Base-by-base conservation (phyloP, 2,329 filamentous ascomycete genomes). In the Ploettnerulaceae sp. region DNA sequence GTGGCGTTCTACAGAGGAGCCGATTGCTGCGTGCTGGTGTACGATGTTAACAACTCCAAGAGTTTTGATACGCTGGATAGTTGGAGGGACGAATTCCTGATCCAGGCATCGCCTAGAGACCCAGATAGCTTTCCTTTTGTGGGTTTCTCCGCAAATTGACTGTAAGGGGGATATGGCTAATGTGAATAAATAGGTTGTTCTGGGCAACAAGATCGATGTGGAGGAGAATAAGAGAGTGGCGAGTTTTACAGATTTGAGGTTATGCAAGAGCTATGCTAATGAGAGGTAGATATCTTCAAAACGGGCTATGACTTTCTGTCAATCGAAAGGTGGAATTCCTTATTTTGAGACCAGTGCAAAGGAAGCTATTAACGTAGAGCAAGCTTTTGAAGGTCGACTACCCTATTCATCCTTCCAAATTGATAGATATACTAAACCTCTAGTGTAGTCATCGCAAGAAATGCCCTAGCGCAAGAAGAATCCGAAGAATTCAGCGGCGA, bases 291-390 rank as follows among this genome's bases (percentile, higher is more conserved):
- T 98, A 61, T 95, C 89, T 22, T 90, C 85, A 62, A 97, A 97
- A 78, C 81, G 93, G 54, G 93, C 93, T 49, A 90, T 91, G 81
- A 90, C 91, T 11, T 98, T 96, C 68, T 98, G 93, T 69, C 89
- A 96, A 69, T 94, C 89, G 47, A 96, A 97, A 71, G 91, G 91
- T 37, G 89, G 89, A 50, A 96, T 98, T 56, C 93, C 93, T 14
- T 98, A 98, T 70, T 98, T 98, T 64, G 93, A 98, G 79, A 98
- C 93, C 14, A 96, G 90, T 69, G 93, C 93, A 51, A 98, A 98
- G 74, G 93, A 98, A 69, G 93, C 91, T 51, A 86, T 96, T 70
- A 98, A 98, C 64, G 93, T 98, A 33, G 93, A 98, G 70, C 89
- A 87, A 64, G 84, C 84, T 35, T 88, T 88, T 57, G 77, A 81